Evolutionary conservation across 2,329 filamentous ascomycete genomes (phyloP).

Genomic region (Xylaria sp.): DNA sequence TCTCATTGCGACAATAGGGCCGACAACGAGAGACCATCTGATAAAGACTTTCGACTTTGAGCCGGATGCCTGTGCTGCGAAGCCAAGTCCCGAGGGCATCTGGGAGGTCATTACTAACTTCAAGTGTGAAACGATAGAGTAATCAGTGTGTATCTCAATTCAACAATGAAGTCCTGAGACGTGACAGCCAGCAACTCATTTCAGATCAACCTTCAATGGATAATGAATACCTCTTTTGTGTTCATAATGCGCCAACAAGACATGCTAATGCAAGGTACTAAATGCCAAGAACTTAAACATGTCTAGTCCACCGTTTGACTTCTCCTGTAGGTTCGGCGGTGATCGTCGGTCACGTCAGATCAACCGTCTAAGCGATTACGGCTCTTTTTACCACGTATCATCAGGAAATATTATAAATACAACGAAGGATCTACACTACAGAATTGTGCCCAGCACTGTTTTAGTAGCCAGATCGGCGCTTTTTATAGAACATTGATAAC

Average conservation of each 20-base stretch:
- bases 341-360: not conserved
- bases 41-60: slow-evolving; percentile 70
- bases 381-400: not conserved
- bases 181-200: not conserved
- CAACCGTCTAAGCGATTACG: no score
- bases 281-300: slow-evolving; percentile 6
- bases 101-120: slow-evolving; percentile 68
- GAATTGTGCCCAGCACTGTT: not conserved
- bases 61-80: slow-evolving; percentile 82
- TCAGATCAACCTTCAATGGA: not conserved
- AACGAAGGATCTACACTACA: not conserved
- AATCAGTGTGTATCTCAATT: not conserved
- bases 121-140: not conserved
- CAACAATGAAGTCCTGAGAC: not conserved
- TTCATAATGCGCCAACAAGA: not conserved
- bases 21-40: slow-evolving; percentile 86
- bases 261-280: slow-evolving; percentile 16
- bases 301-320: not conserved
- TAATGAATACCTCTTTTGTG: not conserved
- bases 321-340: not conserved
- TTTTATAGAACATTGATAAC: no score
- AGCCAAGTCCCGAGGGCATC: slow-evolving; percentile 84
- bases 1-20: slow-evolving; percentile 87
- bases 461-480: not conserved
- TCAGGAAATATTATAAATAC: not conserved